phyloP scores from a whole-genome alignment of 2,329 filamentous ascomycete genomes.

The Fusarium dimerum region DNA sequence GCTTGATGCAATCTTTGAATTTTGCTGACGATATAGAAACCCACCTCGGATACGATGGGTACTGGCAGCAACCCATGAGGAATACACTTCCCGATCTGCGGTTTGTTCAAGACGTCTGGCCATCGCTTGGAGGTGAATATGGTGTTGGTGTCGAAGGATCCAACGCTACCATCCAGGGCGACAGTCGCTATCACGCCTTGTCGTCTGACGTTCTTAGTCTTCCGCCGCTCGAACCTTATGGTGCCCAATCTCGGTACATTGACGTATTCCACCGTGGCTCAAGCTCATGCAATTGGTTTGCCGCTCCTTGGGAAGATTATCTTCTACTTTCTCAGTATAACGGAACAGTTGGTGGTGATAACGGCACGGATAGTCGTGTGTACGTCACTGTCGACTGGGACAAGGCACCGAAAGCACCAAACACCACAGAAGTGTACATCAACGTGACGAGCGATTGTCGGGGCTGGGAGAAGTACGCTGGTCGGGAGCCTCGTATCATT shows the following conservation, averaged over 20 bases:
- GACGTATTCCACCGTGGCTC: constrained; percentile 39
- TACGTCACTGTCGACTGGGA: constrained; percentile 36
- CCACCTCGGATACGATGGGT: constrained; percentile 53
- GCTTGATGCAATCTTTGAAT: fast-evolving
- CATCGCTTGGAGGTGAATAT: constrained; percentile 45
- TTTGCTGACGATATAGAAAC: constrained; percentile 38
- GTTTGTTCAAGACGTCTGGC: constrained; percentile 55
- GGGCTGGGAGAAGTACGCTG: constrained; percentile 42
- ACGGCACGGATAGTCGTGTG: constrained; percentile 32
- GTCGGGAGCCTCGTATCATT: constrained; percentile 46
- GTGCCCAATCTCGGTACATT: constrained; percentile 34
- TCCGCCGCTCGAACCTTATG: constrained; percentile 34
- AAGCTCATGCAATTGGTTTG: constrained; percentile 32
- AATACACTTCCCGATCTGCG: constrained; percentile 59
- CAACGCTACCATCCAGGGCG: constrained; percentile 36
- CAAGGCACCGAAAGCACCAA: constrained; percentile 41
- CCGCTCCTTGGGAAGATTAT: constrained; percentile 35
- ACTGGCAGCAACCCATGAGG: constrained; percentile 72
- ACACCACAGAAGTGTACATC: constrained; percentile 50
- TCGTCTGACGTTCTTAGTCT: constrained; percentile 37
- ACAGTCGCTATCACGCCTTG: constrained; percentile 55
- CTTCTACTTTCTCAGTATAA: constrained; percentile 30
- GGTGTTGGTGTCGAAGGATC: constrained; percentile 35
- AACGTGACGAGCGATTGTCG: constrained; percentile 51
- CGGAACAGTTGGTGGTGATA: constrained; percentile 33